Evolutionary conservation across 1,139 yeast genomes (phyloP).

Genomic region (Pichiaceae sp.): DNA sequence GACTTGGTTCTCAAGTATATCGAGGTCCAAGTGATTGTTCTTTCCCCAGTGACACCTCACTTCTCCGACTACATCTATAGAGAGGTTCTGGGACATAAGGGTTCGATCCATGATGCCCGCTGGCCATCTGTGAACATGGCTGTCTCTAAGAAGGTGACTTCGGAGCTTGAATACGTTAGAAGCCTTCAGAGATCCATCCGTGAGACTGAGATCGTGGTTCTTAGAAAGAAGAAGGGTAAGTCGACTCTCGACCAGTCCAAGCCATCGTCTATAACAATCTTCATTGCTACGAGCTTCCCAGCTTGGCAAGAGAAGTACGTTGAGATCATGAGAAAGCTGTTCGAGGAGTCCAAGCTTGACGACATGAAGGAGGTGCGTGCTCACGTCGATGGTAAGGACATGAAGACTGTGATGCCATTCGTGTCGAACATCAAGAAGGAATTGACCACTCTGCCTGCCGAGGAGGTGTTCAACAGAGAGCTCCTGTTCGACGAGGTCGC

Average conservation of each 20-base stretch:
- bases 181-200: constrained; percentile 74
- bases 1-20: constrained; percentile 77
- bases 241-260: constrained; percentile 62
- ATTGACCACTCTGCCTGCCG: constrained; percentile 58
- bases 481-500: constrained; percentile 73
- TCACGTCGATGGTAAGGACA: constrained; percentile 58
- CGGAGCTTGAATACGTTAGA: constrained; percentile 74
- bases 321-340: constrained; percentile 73
- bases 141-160: constrained; percentile 50
- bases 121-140: constrained; percentile 75
- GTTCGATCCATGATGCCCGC: constrained; percentile 56
- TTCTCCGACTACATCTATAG: constrained; percentile 85
- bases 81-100: constrained; percentile 56
- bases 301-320: constrained; percentile 92
- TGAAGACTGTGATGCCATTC: constrained; percentile 98
- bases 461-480: constrained; percentile 79
- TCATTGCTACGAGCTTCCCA: constrained; percentile 78
- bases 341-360: constrained; percentile 51
- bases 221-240: constrained; percentile 76
- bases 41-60: constrained; percentile 95
- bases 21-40: constrained; percentile 72
- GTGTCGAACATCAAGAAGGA: constrained; percentile 79
- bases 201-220: constrained; percentile 81
- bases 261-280: constrained; percentile 68
- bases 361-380: constrained; percentile 56